phyloP scores from a whole-genome alignment of 2,329 filamentous ascomycete genomes.

The Fusarium austroafricanum region DNA sequence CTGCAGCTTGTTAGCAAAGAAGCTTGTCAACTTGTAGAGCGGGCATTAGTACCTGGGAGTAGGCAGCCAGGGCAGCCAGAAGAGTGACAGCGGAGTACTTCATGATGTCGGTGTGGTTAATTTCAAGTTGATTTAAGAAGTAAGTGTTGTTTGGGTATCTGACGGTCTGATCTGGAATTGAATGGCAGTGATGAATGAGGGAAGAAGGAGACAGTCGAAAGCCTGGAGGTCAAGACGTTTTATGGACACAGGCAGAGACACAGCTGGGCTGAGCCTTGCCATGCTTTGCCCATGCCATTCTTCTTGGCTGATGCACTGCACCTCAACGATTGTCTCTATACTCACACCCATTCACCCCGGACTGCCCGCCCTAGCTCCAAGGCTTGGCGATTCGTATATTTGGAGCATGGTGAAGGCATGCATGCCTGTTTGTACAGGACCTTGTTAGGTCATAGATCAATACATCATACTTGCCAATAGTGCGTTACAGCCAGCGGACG shows the following conservation, averaged over 20 bases:
- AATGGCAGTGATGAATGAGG: conserved; percentile 20
- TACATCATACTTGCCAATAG: not conserved
- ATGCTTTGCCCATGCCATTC: conserved; percentile 8
- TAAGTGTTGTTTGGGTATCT: conserved; percentile 16
- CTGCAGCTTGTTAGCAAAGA: conserved; percentile 15
- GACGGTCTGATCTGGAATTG: conserved; percentile 12
- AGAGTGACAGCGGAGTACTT: conserved; percentile 53
- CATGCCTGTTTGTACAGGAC: not conserved
- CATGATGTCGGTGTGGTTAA: conserved; percentile 46
- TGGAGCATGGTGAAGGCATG: conserved; percentile 23
- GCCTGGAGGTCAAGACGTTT: conserved; percentile 30
- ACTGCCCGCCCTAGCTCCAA: conserved; percentile 24
- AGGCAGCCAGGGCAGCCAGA: conserved; percentile 48
- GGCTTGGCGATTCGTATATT: conserved; percentile 31
- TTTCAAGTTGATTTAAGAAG: conserved; percentile 9
- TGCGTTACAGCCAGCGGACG: not conserved
- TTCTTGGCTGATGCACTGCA: conserved; percentile 23
- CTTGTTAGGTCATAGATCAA: conserved; percentile 27
- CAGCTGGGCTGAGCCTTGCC: not conserved
- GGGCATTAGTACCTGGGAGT: conserved; percentile 29
- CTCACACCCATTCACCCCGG: conserved; percentile 32
- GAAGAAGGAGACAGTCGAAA: not conserved
- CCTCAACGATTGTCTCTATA: conserved; percentile 21
- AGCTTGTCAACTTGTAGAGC: too few species aligned
- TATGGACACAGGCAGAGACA: conserved; percentile 20